These are phyloP conservation scores for Lenwebbia sp. DNA, from an alignment of 345 rosid genomes.

Conservation along the genomic window DNA sequence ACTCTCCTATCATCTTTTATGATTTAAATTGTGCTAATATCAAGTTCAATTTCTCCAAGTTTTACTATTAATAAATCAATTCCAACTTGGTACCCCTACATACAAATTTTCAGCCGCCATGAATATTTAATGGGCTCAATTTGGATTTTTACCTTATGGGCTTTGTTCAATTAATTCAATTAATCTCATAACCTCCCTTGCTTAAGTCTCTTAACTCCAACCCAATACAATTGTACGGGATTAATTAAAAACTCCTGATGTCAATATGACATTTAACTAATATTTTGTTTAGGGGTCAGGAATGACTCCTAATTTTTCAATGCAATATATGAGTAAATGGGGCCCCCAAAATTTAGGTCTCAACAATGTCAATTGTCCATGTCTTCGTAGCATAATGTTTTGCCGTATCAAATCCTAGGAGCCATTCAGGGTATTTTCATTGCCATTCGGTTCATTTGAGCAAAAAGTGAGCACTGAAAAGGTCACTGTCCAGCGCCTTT, in stretches of 20 bases:
- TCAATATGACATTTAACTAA: not conserved
- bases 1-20: not conserved
- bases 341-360: not conserved
- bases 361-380: not conserved
- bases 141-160: too few relatives aligned
- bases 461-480: too few relatives aligned
- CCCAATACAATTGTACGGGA: not conserved
- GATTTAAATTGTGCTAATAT: not conserved
- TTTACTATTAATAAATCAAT: not conserved
- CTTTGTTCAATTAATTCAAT: not conserved
- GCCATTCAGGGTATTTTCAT: too few relatives aligned
- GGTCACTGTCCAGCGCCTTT: too few relatives aligned
- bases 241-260: not conserved
- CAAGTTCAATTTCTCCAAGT: not conserved
- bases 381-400: too few relatives aligned
- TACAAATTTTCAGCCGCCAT: not conserved
- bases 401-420: too few relatives aligned
- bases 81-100: not conserved
- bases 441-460: too few relatives aligned
- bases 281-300: accelerated
- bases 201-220: not conserved
- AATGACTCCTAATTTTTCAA: not conserved
- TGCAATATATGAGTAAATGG: not conserved
- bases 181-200: not conserved
- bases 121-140: not conserved